Base-by-base conservation (phyloP, 2,329 filamentous ascomycete genomes). In the Pseudogymnoascus sp. region DNA sequence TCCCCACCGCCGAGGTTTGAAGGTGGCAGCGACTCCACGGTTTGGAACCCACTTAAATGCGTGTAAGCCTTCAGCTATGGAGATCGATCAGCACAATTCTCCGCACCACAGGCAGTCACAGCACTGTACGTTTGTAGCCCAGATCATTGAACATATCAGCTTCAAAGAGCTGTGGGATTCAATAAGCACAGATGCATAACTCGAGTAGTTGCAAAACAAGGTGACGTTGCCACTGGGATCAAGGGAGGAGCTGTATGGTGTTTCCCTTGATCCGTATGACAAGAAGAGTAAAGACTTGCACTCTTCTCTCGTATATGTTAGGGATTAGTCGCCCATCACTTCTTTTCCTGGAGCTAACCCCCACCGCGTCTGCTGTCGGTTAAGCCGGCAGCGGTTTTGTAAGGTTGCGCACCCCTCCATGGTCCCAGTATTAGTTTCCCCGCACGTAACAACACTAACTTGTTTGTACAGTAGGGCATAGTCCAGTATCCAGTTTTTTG, bases 371-470 rank as follows among this genome's bases (percentile, higher is more conserved):
- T 57, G n/a, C 29, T 16, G n/a, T 57, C 51, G 29, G 51, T 29
- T 57, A 57, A 31, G 16, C 51, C 51, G 51, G 51, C 51, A 57
- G 34, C 51, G 21, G 51, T 57, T 57, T 57, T 29, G 51, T 57
- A 7, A 57, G 29, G 51, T 57, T 12, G 51, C 16, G 29, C 34
- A 57, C 29, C 29, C 29, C 5, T 34, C 51, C 16, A 57, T 34
- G 16, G 51, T 57, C 8, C 10, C 6, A 34, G 51, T 7, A n/a
- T 57, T 57, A 57, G 51, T n/a, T 7, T 18, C 29, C 29, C 29
- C 51, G 29, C 51, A 57, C 51, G 51, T 57, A 57, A 57, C 51
- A 57, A 57, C 29, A 57, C 51, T 57, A 57, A 18, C 29, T 18
- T 16, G 4, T 11, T 21, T 57, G 47, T 2, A 18, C 14, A 31